A percentile compares a stretch with the other conserved stretches of the same genome.
Conservation (phyloP, 2,329 filamentous ascomycete genomes). For the Pyricularia pennisetigena region DNA sequence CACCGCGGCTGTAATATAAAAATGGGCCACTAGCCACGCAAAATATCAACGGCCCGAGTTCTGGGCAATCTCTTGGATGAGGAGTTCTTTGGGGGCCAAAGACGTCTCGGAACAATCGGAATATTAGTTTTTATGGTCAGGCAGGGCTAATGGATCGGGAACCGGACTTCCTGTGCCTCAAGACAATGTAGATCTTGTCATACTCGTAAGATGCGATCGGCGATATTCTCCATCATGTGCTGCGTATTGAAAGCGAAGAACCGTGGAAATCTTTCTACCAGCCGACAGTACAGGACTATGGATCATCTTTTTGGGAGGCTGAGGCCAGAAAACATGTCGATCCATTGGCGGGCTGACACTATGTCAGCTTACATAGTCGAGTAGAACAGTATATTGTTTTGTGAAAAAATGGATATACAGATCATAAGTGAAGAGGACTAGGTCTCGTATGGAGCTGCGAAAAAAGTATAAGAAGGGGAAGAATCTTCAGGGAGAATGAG, state of each 20-base stretch:
- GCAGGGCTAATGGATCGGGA: background rate
- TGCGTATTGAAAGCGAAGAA: background rate
- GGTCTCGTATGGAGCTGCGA: background rate
- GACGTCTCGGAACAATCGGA: background rate
- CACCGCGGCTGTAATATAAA: background rate
- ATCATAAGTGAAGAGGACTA: background rate
- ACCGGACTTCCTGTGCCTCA: background rate
- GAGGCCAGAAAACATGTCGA: background rate
- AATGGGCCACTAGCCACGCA: background rate
- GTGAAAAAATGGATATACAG: background rate
- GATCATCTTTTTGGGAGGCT: background rate
- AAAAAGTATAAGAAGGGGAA: background rate
- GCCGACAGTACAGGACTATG: background rate
- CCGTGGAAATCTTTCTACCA: background rate
- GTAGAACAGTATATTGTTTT: background rate
- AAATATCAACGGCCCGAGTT: background rate
- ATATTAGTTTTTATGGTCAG: background rate
- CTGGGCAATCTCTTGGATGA: background rate
- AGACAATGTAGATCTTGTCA: background rate
- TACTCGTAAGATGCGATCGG: background rate
- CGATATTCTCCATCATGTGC: background rate
- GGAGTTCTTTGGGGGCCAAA: background rate
- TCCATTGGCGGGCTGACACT: background rate
- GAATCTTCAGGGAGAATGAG: background rate
- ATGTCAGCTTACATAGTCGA: background rate